Evolutionary conservation across 345 rosid species (phyloP).

Genomic region (Sonneratia alba): DNA sequence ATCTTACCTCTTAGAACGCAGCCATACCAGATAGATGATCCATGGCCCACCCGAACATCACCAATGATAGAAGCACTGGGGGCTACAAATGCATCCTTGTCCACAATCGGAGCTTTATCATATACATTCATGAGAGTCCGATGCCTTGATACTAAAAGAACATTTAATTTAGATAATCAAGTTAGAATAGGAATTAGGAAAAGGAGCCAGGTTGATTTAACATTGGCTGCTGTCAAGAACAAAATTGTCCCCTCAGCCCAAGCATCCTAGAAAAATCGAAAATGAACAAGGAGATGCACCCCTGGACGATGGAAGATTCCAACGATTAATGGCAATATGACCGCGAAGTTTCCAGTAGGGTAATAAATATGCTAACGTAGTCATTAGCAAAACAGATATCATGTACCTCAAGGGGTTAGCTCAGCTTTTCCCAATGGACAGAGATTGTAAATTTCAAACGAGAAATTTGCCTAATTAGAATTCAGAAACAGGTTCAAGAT

Average conservation of each 20-base stretch:
- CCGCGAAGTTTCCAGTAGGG: not conserved
- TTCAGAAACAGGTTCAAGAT: not conserved
- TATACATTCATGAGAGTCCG: constrained; percentile 82
- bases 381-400: not conserved
- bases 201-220: not conserved
- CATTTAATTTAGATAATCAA: not conserved
- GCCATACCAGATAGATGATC: constrained; percentile 89
- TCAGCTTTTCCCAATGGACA: not conserved
- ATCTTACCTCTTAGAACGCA: constrained; percentile 82
- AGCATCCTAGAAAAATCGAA: not conserved
- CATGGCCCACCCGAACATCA: constrained; percentile 70
- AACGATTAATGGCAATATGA: not conserved
- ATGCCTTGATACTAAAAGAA: constrained; percentile 70
- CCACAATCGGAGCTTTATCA: constrained; percentile 74
- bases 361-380: not conserved
- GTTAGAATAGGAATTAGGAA: not conserved
- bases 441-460: not conserved
- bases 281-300: not conserved
- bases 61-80: constrained; percentile 89
- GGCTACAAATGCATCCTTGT: constrained; percentile 82
- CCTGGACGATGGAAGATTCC: not conserved
- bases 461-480: not conserved
- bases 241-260: not conserved
- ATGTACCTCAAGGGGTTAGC: not conserved
- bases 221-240: not conserved